Base-by-base conservation (phyloP, 1,139 yeast species). In the Protomyces macrosporus region DNA sequence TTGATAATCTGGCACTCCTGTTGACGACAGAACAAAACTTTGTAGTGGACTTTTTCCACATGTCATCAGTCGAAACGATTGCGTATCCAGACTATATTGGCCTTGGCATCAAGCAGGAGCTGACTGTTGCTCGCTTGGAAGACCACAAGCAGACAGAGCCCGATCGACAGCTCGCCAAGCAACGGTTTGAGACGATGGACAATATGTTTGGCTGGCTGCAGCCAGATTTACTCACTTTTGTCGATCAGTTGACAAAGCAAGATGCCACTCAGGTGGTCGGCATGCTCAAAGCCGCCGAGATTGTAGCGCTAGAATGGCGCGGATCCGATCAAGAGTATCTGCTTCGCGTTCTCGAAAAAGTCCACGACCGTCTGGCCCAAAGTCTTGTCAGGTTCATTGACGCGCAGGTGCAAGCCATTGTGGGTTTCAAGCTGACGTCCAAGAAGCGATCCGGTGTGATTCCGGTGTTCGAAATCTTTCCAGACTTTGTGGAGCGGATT, bases 281-380 rank as follows among this genome's bases (percentile, higher is more conserved):
- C 3, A 70, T 82, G 2, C 69, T 81, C 56, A 69, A 78, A 1
- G 73, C 77, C 53, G 67, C 82, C 14, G 84, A 82, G 63, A 68
- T 75, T 6, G 72, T 76, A 14, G 72, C 75, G 6, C 69, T 69
- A 39, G 72, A 73, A 30, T 71, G 81, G 40, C 80, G 79, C 33
- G 76, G 82, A 2, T 78, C 86, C 1, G 83, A 85, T 72, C 91
- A 87, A 72, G 96, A 88, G 68, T 89, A 82, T 69, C 75, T 87
- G 42, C 78, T 82, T 67, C 79, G 81, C 56, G 78, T 81, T 66
- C 76, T 87, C 68, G 79, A 77, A 53, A 82, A 82, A 68, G 70
- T 85, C 3, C 76, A 78, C 33, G 85, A 85, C 45, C 82, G 82
- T 70, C 77, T 84, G 59, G 77, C 76, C 57, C 75, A 75, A 51